Evolutionary conservation across 192 early-diverging fungal species (phyloP).

Genomic region (Chytriomyces confervae): DNA sequence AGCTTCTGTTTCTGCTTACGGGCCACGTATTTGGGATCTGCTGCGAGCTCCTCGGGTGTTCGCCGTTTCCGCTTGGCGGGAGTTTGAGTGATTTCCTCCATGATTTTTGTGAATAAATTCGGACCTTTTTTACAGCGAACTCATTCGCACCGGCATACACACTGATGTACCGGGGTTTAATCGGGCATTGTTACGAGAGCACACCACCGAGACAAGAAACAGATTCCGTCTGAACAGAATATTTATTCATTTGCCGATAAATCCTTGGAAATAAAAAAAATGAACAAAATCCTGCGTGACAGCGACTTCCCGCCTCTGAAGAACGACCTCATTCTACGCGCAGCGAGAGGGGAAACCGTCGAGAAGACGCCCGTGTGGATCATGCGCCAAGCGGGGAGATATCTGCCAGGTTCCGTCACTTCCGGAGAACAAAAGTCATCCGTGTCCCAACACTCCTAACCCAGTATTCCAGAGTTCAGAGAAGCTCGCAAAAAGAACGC

Average conservation of each 20-base stretch:
- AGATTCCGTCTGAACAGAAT: not conserved
- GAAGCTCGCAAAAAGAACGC: constrained; percentile 80
- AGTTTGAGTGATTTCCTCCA: too few relatives aligned
- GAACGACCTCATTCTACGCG: constrained; percentile 91
- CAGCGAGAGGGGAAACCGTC: constrained; percentile 72
- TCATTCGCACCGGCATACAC: too few relatives aligned
- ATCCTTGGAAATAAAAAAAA: not conserved
- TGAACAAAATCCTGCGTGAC: constrained; percentile 27
- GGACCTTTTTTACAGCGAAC: too few relatives aligned
- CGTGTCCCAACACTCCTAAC: not conserved
- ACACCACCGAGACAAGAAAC: too few relatives aligned
- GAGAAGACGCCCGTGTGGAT: constrained; percentile 91
- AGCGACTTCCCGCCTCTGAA: constrained; percentile 80
- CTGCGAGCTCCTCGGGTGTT: too few relatives aligned
- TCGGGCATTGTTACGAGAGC: too few relatives aligned
- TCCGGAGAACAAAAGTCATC: not conserved
- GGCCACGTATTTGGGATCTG: too few relatives aligned
- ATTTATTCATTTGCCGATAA: not conserved
- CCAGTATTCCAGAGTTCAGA: constrained; percentile 76
- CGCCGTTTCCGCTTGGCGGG: too few relatives aligned
- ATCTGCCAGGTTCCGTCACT: constrained; percentile 79
- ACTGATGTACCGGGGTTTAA: too few relatives aligned
- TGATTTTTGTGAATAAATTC: too few relatives aligned
- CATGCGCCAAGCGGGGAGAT: constrained; percentile 98
- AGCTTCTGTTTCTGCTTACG: too few relatives aligned